Percentiles rank a stretch among this genome's conserved stretches.
Evolutionary conservation across 345 rosid species (phyloP).

Genomic region (Kandelia obovata): DNA sequence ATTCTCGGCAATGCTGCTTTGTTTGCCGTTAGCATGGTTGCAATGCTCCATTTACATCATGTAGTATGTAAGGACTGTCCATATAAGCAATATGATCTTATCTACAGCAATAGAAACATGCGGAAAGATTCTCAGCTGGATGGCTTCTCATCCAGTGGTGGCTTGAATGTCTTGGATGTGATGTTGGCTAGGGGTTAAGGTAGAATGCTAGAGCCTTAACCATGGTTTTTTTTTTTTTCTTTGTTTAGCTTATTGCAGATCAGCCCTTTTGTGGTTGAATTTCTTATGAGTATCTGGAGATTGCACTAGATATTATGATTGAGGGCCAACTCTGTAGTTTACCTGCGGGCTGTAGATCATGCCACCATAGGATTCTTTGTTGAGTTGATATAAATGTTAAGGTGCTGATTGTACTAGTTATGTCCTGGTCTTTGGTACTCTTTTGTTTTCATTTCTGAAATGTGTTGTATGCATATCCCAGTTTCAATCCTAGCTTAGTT

Average conservation of each 20-base stretch:
- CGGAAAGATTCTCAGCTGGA: slow-evolving; percentile 36
- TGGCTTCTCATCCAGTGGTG: slow-evolving; percentile 33
- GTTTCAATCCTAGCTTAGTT: too few species aligned
- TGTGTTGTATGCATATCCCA: too few species aligned
- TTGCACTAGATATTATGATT: not conserved
- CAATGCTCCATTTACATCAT: slow-evolving; percentile 68
- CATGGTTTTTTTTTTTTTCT: not conserved
- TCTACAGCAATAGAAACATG: slow-evolving; percentile 25
- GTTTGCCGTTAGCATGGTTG: slow-evolving; percentile 68
- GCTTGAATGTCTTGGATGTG: slow-evolving; percentile 60
- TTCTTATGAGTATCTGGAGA: slow-evolving; percentile 8
- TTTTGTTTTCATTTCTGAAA: too few species aligned
- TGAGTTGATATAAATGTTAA: too few species aligned
- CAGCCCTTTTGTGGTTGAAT: not conserved
- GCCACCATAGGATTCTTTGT: too few species aligned
- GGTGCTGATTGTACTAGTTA: too few species aligned
- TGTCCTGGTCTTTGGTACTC: too few species aligned
- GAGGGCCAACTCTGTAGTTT: too few species aligned
- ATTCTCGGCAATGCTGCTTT: slow-evolving; percentile 73
- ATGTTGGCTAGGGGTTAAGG: slow-evolving; percentile 70
- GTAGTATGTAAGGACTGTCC: slow-evolving; percentile 37
- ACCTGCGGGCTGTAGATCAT: too few species aligned
- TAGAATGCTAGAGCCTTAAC: not conserved
- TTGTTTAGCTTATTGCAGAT: slow-evolving; percentile 4
- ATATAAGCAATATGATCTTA: not conserved